Base-by-base conservation (phyloP, 768 basidiomycete species). In the Cantharellus cinnabarinus region DNA sequence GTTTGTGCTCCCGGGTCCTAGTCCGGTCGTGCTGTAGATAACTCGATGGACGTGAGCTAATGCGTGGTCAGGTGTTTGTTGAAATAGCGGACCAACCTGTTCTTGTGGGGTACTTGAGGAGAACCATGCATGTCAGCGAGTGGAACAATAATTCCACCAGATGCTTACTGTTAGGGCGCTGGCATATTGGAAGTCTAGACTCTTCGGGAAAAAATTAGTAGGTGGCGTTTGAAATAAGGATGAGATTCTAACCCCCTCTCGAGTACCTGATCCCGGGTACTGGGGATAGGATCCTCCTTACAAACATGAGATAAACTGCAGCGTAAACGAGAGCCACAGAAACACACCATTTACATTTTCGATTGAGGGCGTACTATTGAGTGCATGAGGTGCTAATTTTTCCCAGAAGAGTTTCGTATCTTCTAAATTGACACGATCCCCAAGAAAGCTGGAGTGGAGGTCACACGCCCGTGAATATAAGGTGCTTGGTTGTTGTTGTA, bases 211-310 rank as follows among this genome's bases (percentile, higher is more conserved):
- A 7, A 10, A 10, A 10, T 54, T 35, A 54, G 34, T 54, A 54
- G 15, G 10, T 35, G 37, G 7, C 15, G 52, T 35, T 54, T 10
- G 7, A 54, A 34, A 35, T 14, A 10, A 34, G 15, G 52, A 34
- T 54, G 52, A 54, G 29, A 10, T 29, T 10, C 52, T 10, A n/a
- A 54, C 52, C 2, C 83, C 84, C 66, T 88, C 85, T 2, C 60
- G 64, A 1, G 83, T 82, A 14, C 83, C 78, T 10, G 71, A 68
- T 0, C 67, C 68, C n/a, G 70, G 50, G 53, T 63, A 77, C 65
- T 87, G 83, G 60, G 75, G 73, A 64, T 86, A 83, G 60, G 70
- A 42, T 2, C 82, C 83, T 55, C 77, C 84, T 83, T 7, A 48
- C 10, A n/a, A 54, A 35, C 7, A 10, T 7, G 52, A 7, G 34